A percentile compares a stretch with the other conserved stretches of the same genome.
phyloP scores from a whole-genome alignment of 2,329 filamentous ascomycete species.

The Bertia moriformis region DNA sequence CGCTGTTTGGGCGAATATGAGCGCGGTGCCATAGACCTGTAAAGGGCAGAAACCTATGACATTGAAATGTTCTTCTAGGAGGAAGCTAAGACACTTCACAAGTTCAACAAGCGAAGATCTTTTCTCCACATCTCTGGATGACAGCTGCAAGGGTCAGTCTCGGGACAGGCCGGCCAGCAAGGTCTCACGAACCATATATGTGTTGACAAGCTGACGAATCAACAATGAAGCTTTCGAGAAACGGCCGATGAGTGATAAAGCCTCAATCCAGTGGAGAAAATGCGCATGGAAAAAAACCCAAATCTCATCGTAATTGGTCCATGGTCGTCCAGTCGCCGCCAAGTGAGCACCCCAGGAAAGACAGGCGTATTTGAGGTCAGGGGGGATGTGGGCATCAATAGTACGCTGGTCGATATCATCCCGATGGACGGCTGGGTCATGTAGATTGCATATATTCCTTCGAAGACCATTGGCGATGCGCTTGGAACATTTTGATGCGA shows the following conservation, averaged over 20 bases:
- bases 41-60: background rate
- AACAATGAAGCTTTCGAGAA: background rate
- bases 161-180: background rate
- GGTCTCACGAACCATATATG: background rate
- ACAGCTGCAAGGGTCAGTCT: background rate
- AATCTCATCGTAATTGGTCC: background rate
- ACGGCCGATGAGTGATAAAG: background rate
- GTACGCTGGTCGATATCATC: background rate
- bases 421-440: background rate
- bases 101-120: too few relatives aligned
- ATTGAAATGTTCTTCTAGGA: too few relatives aligned
- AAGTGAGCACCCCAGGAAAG: constrained; percentile 5
- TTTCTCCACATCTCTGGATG: too few relatives aligned
- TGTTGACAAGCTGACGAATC: too few relatives aligned
- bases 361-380: constrained; percentile 5
- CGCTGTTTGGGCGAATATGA: background rate
- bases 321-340: background rate
- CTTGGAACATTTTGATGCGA: background rate
- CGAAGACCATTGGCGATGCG: background rate
- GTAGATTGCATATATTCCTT: background rate
- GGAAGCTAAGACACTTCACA: too few relatives aligned
- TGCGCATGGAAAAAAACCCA: background rate
- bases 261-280: background rate
- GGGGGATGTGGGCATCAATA: background rate
- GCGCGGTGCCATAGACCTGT: background rate